These are phyloP conservation scores for Aspergillus flavus DNA, from an alignment of 2,329 filamentous ascomycete genomes.

Conservation along the genomic window DNA sequence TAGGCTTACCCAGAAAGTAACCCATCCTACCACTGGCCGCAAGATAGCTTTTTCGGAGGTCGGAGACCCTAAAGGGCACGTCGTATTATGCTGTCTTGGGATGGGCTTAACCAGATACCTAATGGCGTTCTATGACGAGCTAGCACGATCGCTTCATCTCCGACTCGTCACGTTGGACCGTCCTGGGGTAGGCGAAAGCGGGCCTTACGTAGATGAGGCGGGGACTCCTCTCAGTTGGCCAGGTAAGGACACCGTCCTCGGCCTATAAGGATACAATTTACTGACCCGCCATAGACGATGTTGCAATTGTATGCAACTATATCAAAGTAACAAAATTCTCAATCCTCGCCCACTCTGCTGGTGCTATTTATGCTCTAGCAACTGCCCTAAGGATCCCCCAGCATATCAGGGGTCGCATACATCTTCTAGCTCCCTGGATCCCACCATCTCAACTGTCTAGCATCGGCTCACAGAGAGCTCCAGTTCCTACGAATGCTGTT, in stretches of 20 bases:
- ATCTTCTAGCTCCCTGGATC: slow-evolving; percentile 88
- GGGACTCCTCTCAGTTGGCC: slow-evolving; percentile 92
- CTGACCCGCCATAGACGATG: slow-evolving; percentile 61
- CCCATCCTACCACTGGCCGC: slow-evolving; percentile 81
- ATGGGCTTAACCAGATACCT: slow-evolving; percentile 97
- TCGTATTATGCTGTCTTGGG: slow-evolving; percentile 93
- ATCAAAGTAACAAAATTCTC: slow-evolving; percentile 96
- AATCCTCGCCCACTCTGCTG: slow-evolving; percentile 91
- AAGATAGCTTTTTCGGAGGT: slow-evolving; percentile 96
- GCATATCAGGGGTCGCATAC: slow-evolving; percentile 90
- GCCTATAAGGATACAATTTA: slow-evolving; percentile 1
- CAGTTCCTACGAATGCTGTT: slow-evolving; percentile 80
- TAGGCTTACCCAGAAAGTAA: slow-evolving; percentile 83
- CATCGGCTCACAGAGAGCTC: slow-evolving; percentile 71
- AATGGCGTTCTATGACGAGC: slow-evolving; percentile 94
- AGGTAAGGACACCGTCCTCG: slow-evolving; percentile 57
- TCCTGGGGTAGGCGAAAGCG: slow-evolving; percentile 90
- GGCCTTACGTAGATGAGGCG: slow-evolving; percentile 77
- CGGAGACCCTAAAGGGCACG: slow-evolving; percentile 85
- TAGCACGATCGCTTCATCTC: slow-evolving; percentile 84
- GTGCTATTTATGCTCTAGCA: slow-evolving; percentile 95
- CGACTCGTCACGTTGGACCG: slow-evolving; percentile 91
- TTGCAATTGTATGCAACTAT: slow-evolving; percentile 88
- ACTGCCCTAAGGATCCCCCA: slow-evolving; percentile 95
- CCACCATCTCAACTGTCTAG: slow-evolving; percentile 90